These are phyloP conservation scores for Macrophomina pseudophaseolina DNA, from an alignment of 2,329 filamentous ascomycete species.

Conservation along the genomic window DNA sequence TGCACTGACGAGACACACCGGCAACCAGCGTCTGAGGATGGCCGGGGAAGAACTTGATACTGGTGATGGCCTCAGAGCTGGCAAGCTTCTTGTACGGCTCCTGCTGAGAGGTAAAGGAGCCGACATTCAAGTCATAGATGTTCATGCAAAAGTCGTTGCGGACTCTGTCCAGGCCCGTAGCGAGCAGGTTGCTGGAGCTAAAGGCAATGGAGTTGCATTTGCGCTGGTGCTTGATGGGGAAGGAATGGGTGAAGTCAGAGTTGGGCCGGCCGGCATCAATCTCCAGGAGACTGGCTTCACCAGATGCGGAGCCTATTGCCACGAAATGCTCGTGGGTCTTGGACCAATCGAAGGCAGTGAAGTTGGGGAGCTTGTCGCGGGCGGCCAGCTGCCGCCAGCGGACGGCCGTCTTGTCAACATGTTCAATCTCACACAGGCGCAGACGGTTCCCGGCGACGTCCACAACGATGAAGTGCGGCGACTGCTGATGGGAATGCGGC, in stretches of 20 bases:
- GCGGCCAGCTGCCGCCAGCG: slow-evolving; percentile 60
- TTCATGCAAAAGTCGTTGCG: slow-evolving; percentile 82
- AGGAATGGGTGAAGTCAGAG: slow-evolving; percentile 60
- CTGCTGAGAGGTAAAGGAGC: slow-evolving; percentile 57
- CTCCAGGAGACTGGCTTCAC: slow-evolving; percentile 75
- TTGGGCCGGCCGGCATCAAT: slow-evolving; percentile 66
- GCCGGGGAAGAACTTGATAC: slow-evolving; percentile 80
- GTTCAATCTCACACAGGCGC: slow-evolving; percentile 59
- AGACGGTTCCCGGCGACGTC: slow-evolving; percentile 66
- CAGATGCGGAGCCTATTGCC: slow-evolving; percentile 75
- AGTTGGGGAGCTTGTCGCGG: slow-evolving; percentile 62
- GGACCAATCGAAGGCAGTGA: slow-evolving; percentile 71
- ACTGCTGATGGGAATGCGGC: slow-evolving; percentile 57
- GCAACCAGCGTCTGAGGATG: slow-evolving; percentile 76
- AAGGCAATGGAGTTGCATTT: slow-evolving; percentile 84
- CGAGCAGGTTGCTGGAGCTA: slow-evolving; percentile 72
- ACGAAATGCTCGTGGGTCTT: slow-evolving; percentile 68
- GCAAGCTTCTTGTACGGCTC: slow-evolving; percentile 62
- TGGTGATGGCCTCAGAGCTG: slow-evolving; percentile 74
- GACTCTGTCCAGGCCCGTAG: slow-evolving; percentile 79
- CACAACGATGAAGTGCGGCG: slow-evolving; percentile 65
- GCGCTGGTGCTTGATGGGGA: slow-evolving; percentile 75
- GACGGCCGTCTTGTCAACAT: slow-evolving; percentile 43
- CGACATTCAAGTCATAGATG: slow-evolving; percentile 75
- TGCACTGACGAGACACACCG: slow-evolving; percentile 75